phyloP scores from a whole-genome alignment of 306 rosid genomes.

The Alnus rubra region DNA sequence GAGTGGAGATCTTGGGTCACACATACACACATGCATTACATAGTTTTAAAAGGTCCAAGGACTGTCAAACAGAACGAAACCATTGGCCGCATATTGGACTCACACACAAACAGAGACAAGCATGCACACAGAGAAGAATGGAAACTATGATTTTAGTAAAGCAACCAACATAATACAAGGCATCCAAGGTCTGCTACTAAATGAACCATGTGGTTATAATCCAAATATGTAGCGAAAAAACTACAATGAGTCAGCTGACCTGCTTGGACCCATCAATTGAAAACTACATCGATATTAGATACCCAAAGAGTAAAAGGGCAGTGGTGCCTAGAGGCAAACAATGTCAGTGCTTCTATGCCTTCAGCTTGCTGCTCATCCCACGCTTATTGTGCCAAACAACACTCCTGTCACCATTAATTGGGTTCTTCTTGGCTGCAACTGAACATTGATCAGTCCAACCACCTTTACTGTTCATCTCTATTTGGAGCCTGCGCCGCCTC shows the following conservation, averaged over 20 bases:
- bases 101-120: background rate
- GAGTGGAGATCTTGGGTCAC: background rate
- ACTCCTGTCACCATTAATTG: constrained; percentile 43
- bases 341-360: constrained; percentile 50
- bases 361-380: constrained; percentile 66
- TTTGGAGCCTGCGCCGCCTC: constrained; percentile 71
- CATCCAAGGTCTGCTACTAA: background rate
- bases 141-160: background rate
- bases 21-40: background rate
- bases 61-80: background rate
- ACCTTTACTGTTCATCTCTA: constrained; percentile 53
- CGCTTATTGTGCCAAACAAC: constrained; percentile 68
- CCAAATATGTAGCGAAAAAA: background rate
- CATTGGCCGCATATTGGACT: background rate
- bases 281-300: constrained; percentile 15
- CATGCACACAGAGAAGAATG: background rate
- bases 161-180: background rate
- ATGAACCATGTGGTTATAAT: background rate
- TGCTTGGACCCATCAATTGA: constrained; percentile 18
- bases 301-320: constrained; percentile 9
- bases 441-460: constrained; percentile 71
- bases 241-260: background rate
- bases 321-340: constrained; percentile 15
- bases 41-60: background rate
- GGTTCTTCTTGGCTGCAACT: constrained; percentile 80